Evolutionary conservation across 2,329 filamentous ascomycete species (phyloP).

Genomic region (Trichoderma lentiforme): DNA sequence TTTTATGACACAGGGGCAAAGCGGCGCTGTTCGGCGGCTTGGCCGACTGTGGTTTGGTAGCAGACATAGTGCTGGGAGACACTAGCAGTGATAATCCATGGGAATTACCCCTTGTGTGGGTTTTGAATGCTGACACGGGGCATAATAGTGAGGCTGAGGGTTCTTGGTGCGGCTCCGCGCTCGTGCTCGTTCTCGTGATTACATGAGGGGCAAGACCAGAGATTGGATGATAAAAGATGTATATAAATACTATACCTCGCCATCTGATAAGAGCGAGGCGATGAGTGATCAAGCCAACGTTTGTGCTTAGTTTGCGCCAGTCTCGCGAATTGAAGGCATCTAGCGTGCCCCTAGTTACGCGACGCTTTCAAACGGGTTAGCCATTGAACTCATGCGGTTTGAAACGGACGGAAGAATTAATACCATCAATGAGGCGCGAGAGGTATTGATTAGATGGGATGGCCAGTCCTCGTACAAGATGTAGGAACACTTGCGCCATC

Average conservation of each 20-base stretch:
- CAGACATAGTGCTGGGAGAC: neutral
- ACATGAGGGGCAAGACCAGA: neutral
- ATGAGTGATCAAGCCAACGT: neutral
- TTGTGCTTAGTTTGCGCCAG: neutral
- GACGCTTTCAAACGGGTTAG: neutral
- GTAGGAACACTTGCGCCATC: neutral
- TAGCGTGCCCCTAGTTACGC: neutral
- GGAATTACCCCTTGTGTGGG: neutral
- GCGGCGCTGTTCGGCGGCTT: neutral
- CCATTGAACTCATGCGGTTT: neutral
- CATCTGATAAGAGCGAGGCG: neutral
- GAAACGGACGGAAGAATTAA: neutral
- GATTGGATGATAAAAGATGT: neutral
- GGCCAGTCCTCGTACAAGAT: neutral
- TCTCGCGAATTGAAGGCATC: neutral
- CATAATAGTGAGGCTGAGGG: neutral
- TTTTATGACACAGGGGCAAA: neutral
- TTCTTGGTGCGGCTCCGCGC: neutral
- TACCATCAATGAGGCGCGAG: neutral
- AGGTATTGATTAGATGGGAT: neutral
- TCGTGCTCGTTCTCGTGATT: neutral
- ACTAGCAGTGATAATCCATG: neutral
- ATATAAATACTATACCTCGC: neutral
- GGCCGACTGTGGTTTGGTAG: neutral
- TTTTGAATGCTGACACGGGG: constrained; percentile 1